Conservation (phyloP, 257 asterid genomes). For the Solanum raphanifolium region DNA sequence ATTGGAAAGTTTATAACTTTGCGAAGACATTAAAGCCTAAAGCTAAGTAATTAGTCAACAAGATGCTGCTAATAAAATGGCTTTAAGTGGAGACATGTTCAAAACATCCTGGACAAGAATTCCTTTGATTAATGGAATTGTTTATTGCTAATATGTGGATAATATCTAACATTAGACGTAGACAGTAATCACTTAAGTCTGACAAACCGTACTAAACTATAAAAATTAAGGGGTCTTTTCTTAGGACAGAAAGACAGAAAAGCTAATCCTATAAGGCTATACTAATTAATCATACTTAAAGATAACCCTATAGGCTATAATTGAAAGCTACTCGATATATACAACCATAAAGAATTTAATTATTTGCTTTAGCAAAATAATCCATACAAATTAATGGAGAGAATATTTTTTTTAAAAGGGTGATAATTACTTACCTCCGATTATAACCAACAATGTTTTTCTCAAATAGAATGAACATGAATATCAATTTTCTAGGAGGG, state of each 20-base stretch:
- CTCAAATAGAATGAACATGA: not conserved
- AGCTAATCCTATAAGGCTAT: not conserved
- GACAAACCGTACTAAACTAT: not conserved
- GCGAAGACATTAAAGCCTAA: not conserved
- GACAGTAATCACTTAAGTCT: not conserved
- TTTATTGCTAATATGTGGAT: not conserved
- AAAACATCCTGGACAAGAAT: conserved; percentile 10
- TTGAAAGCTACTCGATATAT: not conserved
- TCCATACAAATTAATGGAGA: not conserved
- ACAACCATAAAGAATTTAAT: not conserved
- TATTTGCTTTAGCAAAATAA: not conserved
- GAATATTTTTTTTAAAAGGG: no score
- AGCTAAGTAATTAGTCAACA: not conserved
- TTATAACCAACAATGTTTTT: not conserved
- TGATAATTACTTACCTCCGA: not conserved
- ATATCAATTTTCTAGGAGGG: not conserved
- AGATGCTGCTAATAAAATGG: conserved; percentile 3
- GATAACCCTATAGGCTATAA: not conserved
- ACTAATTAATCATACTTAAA: not conserved
- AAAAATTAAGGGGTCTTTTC: not conserved
- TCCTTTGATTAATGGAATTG: not conserved
- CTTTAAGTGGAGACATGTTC: conserved; percentile 11
- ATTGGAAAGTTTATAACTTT: not conserved
- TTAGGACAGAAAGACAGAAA: not conserved
- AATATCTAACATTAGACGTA: not conserved